Evolutionary conservation across 176 grass and related monocot genomes (phyloP), one percentile per base, ranked within the genome.

Genomic region (Pharus latifolius): DNA sequence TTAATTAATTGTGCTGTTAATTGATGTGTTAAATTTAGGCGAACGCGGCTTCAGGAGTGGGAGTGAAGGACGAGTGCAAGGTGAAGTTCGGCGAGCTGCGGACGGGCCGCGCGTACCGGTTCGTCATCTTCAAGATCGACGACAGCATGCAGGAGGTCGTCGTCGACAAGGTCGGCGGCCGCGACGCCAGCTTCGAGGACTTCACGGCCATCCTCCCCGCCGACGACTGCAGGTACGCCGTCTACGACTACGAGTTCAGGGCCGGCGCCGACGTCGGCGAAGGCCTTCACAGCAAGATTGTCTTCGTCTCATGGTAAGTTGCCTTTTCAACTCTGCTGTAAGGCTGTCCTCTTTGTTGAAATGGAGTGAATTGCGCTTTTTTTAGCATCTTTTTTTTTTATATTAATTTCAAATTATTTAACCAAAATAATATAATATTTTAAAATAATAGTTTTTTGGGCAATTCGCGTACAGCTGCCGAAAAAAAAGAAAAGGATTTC

Each of bases 171-270:
- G 78, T 82, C 4, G 82, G 87, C 30, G 46, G 18, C 2, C 68
- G 77, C 6, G 68, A 18, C 27, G 27, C 64, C 67, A 45, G 34
- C 27, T 85, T 85, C 69, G 82, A 49, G 0, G 82, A 79, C 41
- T 75, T 90, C 4, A 29, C 82, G 8, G 68, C 68, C 17, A 69
- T 33, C 32, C 82, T 90, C 23, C 87, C 87, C 35, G 56, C 82
- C 38, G 65, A 79, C 69, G 82, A 24, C 55, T 90, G 87, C 78
- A 70, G 87, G 60, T 85, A 85, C 72, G 87, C 82, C 20, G 75
- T 82, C 7, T 90, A 82, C 63, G 82, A 90, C 78, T 76, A 81
- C 33, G 82, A 89, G 63, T 85, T 89, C 68, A 77, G 78, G 18
- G 74, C 80, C n/a, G 58, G 27, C 8, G 86, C 78, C 1, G 68